Conservation (phyloP, 2,329 filamentous ascomycete genomes). For the Rutstroemia sp. region DNA sequence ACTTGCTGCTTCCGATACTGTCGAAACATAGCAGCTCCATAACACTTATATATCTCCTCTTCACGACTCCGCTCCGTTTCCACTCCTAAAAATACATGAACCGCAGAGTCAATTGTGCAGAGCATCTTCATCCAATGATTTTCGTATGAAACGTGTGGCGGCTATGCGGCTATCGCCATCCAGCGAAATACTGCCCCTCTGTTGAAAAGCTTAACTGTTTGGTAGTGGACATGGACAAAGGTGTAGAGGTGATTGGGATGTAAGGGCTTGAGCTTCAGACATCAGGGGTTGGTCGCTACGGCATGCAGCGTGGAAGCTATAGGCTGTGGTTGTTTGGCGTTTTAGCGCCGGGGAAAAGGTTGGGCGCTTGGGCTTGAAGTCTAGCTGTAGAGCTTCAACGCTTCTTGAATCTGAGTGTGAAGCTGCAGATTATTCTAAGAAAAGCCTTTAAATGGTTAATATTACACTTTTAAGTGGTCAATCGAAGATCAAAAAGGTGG, state of each 20-base stretch:
- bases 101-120: not conserved
- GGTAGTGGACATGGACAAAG: not conserved
- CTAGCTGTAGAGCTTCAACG: too few relatives aligned
- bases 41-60: not conserved
- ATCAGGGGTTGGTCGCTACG: not conserved
- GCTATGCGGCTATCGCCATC: not conserved
- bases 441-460: too few relatives aligned
- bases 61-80: not conserved
- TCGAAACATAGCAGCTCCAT: not conserved
- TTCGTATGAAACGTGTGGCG: not conserved
- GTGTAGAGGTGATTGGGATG: not conserved
- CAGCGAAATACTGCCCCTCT: too few relatives aligned
- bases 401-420: too few relatives aligned
- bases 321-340: not conserved
- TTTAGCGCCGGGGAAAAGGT: not conserved
- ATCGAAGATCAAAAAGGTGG: too few relatives aligned
- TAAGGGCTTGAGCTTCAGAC: not conserved
- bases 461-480: too few relatives aligned
- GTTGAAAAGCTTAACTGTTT: not conserved
- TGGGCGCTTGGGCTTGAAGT: conserved; percentile 1
- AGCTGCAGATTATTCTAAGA: too few relatives aligned
- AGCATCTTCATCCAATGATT: not conserved
- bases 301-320: not conserved
- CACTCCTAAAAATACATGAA: not conserved
- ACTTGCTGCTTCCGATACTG: not conserved